Evolutionary conservation across 139 green algal species (phyloP).

Genomic region (Chlamydomonas incerta): DNA sequence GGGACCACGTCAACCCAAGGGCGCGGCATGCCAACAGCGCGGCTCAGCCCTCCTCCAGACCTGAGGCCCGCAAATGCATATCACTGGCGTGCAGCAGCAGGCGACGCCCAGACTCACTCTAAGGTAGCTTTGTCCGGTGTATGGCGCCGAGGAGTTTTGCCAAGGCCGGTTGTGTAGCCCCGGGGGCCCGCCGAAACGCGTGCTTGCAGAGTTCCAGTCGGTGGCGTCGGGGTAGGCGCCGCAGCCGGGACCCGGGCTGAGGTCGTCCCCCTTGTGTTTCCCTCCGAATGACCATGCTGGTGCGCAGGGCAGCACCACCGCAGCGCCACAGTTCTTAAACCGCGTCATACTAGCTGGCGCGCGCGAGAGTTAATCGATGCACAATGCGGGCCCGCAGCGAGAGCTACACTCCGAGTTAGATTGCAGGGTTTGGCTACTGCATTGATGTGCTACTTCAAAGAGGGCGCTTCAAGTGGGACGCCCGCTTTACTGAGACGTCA

Average conservation of each 20-base stretch:
- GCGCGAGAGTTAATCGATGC: too few species aligned
- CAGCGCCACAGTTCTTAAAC: neutral
- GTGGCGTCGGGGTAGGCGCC: constrained; percentile 6
- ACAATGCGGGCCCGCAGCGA: too few species aligned
- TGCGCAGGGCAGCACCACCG: neutral
- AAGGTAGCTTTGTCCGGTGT: neutral
- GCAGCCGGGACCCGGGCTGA: neutral
- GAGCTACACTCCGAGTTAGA: too few species aligned
- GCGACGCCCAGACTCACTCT: neutral
- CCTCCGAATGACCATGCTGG: constrained; percentile 21
- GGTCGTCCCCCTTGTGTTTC: neutral
- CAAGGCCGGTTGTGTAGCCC: neutral
- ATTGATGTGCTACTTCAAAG: too few species aligned
- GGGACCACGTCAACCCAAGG: neutral
- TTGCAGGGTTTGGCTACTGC: too few species aligned
- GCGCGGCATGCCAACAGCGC: too few species aligned
- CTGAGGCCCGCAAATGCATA: neutral
- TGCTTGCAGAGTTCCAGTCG: neutral
- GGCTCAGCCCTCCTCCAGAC: neutral
- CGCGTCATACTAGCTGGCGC: too few species aligned
- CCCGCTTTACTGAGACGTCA: too few species aligned
- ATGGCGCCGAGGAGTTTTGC: constrained; percentile 1
- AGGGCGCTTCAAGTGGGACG: too few species aligned
- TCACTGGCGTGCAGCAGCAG: too few species aligned
- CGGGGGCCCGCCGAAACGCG: neutral